Evolutionary conservation across 352 stramenopile genomes (phyloP).

Genomic region (Phytophthora sansomeana): DNA sequence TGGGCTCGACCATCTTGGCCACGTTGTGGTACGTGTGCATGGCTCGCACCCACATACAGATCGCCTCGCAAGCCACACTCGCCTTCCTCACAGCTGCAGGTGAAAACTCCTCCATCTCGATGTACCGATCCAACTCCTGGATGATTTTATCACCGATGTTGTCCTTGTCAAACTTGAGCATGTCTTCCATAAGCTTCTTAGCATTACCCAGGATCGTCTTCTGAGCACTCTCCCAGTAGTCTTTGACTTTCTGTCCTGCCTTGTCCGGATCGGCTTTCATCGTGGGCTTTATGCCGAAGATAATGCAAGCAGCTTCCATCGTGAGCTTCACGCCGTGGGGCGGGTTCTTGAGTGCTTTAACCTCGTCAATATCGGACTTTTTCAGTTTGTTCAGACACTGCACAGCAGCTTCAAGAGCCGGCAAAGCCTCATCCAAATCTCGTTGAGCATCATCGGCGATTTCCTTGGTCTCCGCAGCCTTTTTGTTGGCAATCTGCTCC

Average conservation of each 20-base stretch:
- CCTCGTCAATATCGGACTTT: slow-evolving; percentile 95
- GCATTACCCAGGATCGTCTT: slow-evolving; percentile 88
- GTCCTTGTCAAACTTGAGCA: slow-evolving; percentile 92
- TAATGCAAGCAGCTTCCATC: slow-evolving; percentile 94
- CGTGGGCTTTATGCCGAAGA: slow-evolving; percentile 94
- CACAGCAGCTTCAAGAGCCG: slow-evolving; percentile 91
- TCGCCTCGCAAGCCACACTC: slow-evolving; percentile 92
- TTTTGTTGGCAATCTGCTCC: slow-evolving; percentile 92
- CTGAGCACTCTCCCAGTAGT: slow-evolving; percentile 91
- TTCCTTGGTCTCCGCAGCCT: slow-evolving; percentile 92
- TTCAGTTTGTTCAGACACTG: slow-evolving; percentile 93
- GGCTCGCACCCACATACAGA: slow-evolving; percentile 94
- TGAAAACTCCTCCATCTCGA: slow-evolving; percentile 93
- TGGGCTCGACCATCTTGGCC: slow-evolving; percentile 93
- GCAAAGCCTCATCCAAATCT: slow-evolving; percentile 93
- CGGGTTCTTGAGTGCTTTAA: slow-evolving; percentile 91
- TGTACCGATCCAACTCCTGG: slow-evolving; percentile 89
- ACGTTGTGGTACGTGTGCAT: slow-evolving; percentile 95
- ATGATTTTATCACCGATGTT: slow-evolving; percentile 91
- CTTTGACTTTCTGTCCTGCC: slow-evolving; percentile 90
- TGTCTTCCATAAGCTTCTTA: slow-evolving; percentile 92
- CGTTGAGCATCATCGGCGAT: slow-evolving; percentile 94
- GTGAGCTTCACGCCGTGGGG: slow-evolving; percentile 88
- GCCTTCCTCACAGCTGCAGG: slow-evolving; percentile 90
- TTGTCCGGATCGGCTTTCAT: slow-evolving; percentile 92